Conservation (phyloP, 1,284 basidiomycete genomes). For the Heterobasidion annosum region DNA sequence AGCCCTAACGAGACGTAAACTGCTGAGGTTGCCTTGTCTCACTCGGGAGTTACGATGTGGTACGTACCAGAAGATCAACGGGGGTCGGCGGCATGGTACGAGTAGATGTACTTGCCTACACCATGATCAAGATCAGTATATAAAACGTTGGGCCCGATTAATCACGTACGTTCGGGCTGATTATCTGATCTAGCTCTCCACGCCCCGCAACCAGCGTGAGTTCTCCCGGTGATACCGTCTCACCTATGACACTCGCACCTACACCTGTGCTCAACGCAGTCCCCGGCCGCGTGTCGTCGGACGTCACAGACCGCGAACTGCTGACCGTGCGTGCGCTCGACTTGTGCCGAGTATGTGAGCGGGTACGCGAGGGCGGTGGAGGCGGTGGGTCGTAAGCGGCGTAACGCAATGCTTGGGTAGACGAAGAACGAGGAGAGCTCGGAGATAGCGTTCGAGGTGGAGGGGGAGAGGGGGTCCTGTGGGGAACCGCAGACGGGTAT, state of each 20-base stretch:
- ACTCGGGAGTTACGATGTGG: too few species aligned
- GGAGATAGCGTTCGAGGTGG: conserved; percentile 11
- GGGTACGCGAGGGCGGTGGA: conserved; percentile 32
- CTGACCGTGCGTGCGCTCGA: conserved; percentile 16
- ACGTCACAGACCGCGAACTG: conserved; percentile 19
- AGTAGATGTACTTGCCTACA: neutral
- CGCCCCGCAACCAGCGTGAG: conserved; percentile 40
- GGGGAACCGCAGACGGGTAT: conserved; percentile 1
- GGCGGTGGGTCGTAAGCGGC: conserved; percentile 48
- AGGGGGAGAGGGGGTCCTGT: conserved; percentile 9
- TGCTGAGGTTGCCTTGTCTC: too few species aligned
- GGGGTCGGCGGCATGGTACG: conserved; percentile 7
- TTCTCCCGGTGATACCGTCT: conserved; percentile 47
- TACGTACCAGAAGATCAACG: conserved; percentile 14
- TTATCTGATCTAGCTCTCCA: conserved; percentile 22
- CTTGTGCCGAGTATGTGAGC: conserved; percentile 28
- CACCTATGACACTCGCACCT: conserved; percentile 22
- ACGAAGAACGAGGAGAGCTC: conserved; percentile 14
- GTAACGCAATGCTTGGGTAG: conserved; percentile 49
- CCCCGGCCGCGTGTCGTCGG: conserved; percentile 17
- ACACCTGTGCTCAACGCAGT: conserved; percentile 6
- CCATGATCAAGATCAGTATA: neutral
- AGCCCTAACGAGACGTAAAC: conserved; percentile 17
- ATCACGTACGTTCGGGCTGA: conserved; percentile 16
- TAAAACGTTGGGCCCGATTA: neutral